Evolutionary conservation across 169 alveolate species (phyloP).

Genomic region (Eimeria tenella): DNA sequence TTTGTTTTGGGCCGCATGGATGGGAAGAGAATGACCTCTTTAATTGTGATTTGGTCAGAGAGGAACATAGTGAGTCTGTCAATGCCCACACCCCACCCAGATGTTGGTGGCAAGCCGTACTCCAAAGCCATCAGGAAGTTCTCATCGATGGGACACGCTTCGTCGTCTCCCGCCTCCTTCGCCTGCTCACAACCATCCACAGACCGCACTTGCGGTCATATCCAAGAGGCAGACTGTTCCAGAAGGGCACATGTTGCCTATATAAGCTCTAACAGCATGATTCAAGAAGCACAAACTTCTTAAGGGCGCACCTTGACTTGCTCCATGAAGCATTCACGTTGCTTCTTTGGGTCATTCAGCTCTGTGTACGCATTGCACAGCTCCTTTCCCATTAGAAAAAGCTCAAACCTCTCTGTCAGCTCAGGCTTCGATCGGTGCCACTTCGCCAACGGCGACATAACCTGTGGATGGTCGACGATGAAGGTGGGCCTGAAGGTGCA

Average conservation of each 20-base stretch:
- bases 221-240: background rate
- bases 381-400: constrained; percentile 97
- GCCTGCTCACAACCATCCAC: constrained; percentile 65
- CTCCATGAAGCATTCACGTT: constrained; percentile 94
- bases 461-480: constrained; percentile 98
- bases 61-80: constrained; percentile 98
- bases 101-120: constrained; percentile 99
- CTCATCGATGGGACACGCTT: constrained; percentile 84
- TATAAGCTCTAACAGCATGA: background rate
- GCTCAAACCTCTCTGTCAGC: constrained; percentile 98
- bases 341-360: constrained; percentile 98
- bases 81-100: constrained; percentile 99
- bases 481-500: constrained; percentile 94
- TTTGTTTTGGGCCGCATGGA: constrained; percentile 92
- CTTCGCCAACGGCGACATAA: constrained; percentile 99
- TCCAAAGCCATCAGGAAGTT: constrained; percentile 95
- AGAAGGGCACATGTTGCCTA: background rate
- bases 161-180: constrained; percentile 86
- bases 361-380: constrained; percentile 99
- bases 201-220: background rate
- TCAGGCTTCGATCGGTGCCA: constrained; percentile 94
- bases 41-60: constrained; percentile 95
- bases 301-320: constrained; percentile 90
- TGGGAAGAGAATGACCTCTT: constrained; percentile 98
- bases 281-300: no score